phyloP scores from a whole-genome alignment of 495 filamentous ascomycete species.

The Amorphotheca resinae region DNA sequence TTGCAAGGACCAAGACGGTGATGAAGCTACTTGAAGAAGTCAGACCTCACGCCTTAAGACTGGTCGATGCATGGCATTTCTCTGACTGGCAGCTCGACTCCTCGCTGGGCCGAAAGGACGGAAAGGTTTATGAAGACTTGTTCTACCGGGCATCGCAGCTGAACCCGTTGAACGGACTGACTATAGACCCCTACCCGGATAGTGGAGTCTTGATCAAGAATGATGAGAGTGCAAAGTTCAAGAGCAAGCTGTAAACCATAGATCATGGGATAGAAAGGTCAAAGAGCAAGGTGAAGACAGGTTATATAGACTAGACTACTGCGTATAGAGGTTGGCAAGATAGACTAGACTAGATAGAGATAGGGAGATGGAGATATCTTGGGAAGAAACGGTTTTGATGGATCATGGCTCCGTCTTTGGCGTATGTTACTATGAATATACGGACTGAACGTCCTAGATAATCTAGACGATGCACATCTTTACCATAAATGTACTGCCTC shows the following conservation, averaged over 20 bases:
- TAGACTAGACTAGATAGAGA: too few species aligned
- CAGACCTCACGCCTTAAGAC: conserved; percentile 49
- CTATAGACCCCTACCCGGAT: conserved; percentile 56
- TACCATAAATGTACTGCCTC: too few species aligned
- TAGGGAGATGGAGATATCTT: too few species aligned
- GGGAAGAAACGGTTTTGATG: too few species aligned
- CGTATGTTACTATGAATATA: too few species aligned
- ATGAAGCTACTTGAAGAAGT: conserved; percentile 55
- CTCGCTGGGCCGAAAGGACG: conserved; percentile 50
- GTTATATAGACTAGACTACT: too few species aligned
- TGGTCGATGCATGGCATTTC: conserved; percentile 57
- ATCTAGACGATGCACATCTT: too few species aligned
- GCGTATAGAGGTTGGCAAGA: too few species aligned
- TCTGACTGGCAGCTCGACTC: conserved; percentile 59
- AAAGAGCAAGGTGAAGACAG: too few species aligned
- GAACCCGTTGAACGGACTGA: conserved; percentile 54
- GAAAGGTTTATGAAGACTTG: conserved; percentile 57
- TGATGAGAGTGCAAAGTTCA: conserved; percentile 24
- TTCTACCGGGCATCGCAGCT: conserved; percentile 51
- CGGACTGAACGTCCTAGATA: too few species aligned
- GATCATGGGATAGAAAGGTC: too few species aligned
- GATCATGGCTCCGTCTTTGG: too few species aligned
- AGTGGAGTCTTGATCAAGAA: conserved; percentile 47
- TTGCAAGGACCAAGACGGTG: conserved; percentile 43
- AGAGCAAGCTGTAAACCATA: conserved; percentile 32